Conservation (phyloP, 495 filamentous ascomycete genomes). For the Hyaloscypha hepaticicola region DNA sequence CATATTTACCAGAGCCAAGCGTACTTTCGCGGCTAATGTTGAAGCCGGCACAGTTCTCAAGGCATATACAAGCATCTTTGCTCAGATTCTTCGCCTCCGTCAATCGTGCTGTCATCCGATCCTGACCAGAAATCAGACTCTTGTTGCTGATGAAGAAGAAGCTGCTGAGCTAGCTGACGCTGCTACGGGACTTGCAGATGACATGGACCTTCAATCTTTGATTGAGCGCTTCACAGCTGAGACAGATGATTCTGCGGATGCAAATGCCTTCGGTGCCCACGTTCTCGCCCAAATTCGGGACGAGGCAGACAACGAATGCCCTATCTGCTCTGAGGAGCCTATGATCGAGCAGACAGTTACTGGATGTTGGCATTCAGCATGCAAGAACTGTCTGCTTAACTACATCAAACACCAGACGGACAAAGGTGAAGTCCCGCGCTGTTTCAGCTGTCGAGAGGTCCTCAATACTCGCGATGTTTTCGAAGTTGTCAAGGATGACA, state of each 20-base stretch:
- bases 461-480: constrained; percentile 86
- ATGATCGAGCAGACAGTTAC: constrained; percentile 94
- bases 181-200: constrained; percentile 79
- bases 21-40: constrained; percentile 78
- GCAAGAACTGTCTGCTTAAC: constrained; percentile 83
- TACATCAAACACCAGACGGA: constrained; percentile 84
- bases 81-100: constrained; percentile 89
- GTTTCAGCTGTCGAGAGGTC: constrained; percentile 84
- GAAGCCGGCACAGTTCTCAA: constrained; percentile 91
- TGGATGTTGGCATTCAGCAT: constrained; percentile 95
- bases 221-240: constrained; percentile 77
- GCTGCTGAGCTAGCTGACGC: constrained; percentile 78
- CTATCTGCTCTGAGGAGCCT: constrained; percentile 90
- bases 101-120: constrained; percentile 94
- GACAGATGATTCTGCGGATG: constrained; percentile 62
- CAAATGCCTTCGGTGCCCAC: constrained; percentile 77
- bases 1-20: constrained; percentile 78
- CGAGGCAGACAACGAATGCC: constrained; percentile 85
- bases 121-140: constrained; percentile 77
- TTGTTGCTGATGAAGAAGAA: constrained; percentile 86
- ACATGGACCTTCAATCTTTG: constrained; percentile 89
- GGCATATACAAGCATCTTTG: constrained; percentile 93
- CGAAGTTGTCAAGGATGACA: constrained; percentile 67
- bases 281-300: constrained; percentile 87
- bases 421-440: constrained; percentile 70